Evolutionary conservation across 805 yeast genomes (phyloP), one percentile per base, ranked within the genome.

Genomic region (Alloascoidea hylecoeti): DNA sequence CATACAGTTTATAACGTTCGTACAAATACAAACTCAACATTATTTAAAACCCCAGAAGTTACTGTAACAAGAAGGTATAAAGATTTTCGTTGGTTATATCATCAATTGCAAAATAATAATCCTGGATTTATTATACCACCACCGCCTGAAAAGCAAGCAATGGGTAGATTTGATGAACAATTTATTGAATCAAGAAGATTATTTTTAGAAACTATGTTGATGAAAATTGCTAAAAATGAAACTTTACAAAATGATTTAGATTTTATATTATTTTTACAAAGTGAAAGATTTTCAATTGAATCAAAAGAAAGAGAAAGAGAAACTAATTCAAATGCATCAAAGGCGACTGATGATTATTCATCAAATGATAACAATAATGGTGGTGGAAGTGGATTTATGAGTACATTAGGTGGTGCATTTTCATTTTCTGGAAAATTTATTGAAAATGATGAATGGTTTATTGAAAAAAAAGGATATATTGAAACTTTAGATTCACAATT

Each of bases 111-210:
- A 50, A 71, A 73, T 49, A 83, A 79, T 47, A 86, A 92, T 51
- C 94, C 95, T 27, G 98, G 98, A 1, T 66, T 69, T 41, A 77
- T 92, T 28, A 76, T 92, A 16, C 97, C 98, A 1, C 95, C 97
- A 1, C 96, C 97, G 3, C 88, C 96, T 0, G 94, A 83, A 42
- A 94, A 92, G 55, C 95, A 94, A 44, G 80, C 81, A 4, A 78
- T 88, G 39, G 96, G 97, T 3, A 69, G 96, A 44, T 86, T 92
- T 57, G 85, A 85, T 48, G 84, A 84, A 46, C 86, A 78, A 48
- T 88, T 92, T 48, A 75, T 92, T 38, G 96, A 92, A 55, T 75
- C 75, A 45, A 71, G 97, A 56, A 66, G 96, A 41, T 63, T 78
- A 16, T 83, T 89, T 3, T 64, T 92, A 51, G 96, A 89, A 52